Evolutionary conservation across 257 asterid genomes (phyloP).

Genomic region (Mitragyna speciosa): DNA sequence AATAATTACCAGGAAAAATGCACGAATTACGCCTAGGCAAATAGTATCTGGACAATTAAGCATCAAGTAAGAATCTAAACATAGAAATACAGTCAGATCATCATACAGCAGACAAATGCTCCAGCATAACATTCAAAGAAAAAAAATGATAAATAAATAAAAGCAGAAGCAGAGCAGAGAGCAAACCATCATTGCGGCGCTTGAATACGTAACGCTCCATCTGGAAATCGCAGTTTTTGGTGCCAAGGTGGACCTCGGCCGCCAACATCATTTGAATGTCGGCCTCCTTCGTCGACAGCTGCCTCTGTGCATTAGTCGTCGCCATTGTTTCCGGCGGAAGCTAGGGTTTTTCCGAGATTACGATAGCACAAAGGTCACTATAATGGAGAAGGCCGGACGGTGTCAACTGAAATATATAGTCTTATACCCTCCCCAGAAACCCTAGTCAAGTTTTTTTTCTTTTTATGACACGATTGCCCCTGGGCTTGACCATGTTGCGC

Average conservation of each 20-base stretch:
- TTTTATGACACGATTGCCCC: background rate
- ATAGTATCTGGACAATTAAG: background rate
- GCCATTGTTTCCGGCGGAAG: conserved; percentile 22
- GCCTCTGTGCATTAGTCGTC: conserved; percentile 9
- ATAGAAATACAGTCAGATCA: background rate
- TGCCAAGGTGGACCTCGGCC: conserved; percentile 48
- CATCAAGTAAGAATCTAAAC: background rate
- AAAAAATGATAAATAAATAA: background rate
- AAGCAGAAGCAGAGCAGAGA: too few relatives aligned
- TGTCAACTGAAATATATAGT: background rate
- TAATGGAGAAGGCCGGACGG: background rate
- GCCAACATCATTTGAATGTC: conserved; percentile 48
- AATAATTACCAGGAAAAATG: background rate
- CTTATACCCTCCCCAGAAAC: background rate
- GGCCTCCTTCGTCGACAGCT: conserved; percentile 34
- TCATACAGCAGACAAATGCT: background rate
- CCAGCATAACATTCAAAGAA: background rate
- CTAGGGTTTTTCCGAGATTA: background rate
- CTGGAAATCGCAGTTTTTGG: conserved; percentile 41
- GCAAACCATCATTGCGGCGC: conserved; percentile 45
- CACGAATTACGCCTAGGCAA: background rate
- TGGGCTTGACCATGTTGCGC: background rate
- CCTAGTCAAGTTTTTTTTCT: background rate
- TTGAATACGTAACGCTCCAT: conserved; percentile 47
- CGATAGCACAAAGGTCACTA: background rate